phyloP scores from a whole-genome alignment of 2,329 filamentous ascomycete genomes.

The Teratosphaeria viscida region DNA sequence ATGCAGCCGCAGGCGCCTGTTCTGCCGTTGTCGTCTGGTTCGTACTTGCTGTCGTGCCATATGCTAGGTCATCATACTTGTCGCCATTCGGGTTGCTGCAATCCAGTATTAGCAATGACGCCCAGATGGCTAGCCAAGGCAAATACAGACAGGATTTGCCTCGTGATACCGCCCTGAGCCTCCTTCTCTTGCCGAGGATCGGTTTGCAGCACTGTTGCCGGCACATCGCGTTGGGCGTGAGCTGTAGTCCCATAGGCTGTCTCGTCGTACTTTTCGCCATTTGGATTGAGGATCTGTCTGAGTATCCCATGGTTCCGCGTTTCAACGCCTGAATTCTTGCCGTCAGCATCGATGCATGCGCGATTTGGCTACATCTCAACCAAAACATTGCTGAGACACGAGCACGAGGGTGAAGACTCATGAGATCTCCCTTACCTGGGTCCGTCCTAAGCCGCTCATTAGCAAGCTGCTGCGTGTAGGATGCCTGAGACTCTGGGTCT shows the following conservation, averaged over 20 bases:
- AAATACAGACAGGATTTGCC: conserved; percentile 10
- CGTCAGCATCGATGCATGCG: background rate
- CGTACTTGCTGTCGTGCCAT: background rate
- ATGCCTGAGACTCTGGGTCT: background rate
- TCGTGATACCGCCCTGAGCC: conserved; percentile 5
- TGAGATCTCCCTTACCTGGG: background rate
- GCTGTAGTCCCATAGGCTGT: conserved; percentile 12
- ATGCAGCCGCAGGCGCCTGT: background rate
- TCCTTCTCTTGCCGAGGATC: background rate
- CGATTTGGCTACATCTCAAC: too few species aligned
- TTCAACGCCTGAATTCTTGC: background rate
- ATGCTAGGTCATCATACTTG: background rate
- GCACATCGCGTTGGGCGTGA: background rate
- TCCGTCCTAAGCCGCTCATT: background rate
- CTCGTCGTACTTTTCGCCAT: conserved; percentile 16
- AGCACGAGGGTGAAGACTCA: too few species aligned
- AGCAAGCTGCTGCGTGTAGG: background rate
- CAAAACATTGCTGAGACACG: too few species aligned
- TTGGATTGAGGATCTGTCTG: conserved; percentile 12
- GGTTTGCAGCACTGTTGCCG: background rate
- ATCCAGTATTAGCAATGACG: background rate
- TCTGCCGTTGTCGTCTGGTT: background rate
- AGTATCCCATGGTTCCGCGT: background rate
- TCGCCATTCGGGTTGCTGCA: background rate
- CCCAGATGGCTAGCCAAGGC: too few species aligned